Conservation (phyloP, 257 asterid genomes). For the Asclepias syriaca region DNA sequence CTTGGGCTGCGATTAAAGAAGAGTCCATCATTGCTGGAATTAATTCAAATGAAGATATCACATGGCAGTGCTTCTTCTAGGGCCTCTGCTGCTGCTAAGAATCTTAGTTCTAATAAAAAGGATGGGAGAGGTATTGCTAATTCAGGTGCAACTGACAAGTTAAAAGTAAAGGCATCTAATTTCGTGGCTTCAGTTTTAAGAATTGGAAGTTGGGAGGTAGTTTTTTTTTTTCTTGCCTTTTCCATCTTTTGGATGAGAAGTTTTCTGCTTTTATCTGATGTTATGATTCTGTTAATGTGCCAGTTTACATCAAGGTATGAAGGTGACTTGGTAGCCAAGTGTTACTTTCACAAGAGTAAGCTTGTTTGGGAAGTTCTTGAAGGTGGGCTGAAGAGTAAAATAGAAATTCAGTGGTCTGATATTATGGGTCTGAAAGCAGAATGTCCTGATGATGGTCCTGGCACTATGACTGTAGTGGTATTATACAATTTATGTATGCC, state of each 20-base stretch:
- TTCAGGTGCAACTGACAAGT: conserved; percentile 46
- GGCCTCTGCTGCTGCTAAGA: conserved; percentile 22
- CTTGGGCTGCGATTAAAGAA: conserved; percentile 65
- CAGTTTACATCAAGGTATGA: conserved; percentile 74
- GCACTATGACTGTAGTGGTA: conserved; percentile 70
- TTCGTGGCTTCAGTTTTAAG: conserved; percentile 56
- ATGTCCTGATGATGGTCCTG: conserved; percentile 50
- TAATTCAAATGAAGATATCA: conserved; percentile 64
- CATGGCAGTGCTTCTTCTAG: conserved; percentile 24
- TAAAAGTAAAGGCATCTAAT: conserved; percentile 88
- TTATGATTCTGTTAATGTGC: conserved; percentile 18
- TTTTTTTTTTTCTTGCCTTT: conserved; percentile 14
- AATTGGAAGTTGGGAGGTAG: conserved; percentile 92
- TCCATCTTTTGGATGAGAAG: neutral
- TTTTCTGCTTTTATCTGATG: conserved; percentile 16
- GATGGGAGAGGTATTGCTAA: conserved; percentile 33
- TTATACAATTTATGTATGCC: neutral
- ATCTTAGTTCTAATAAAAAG: conserved; percentile 22
- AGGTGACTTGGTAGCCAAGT: conserved; percentile 90
- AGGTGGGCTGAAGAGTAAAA: conserved; percentile 76
- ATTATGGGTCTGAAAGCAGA: conserved; percentile 65
- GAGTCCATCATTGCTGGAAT: conserved; percentile 67
- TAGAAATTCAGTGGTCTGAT: conserved; percentile 88
- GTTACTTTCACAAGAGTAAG: conserved; percentile 85
- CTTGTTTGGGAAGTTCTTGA: conserved; percentile 95